phyloP scores from a whole-genome alignment of 345 rosid species.

The Hibiscus mutabilis region DNA sequence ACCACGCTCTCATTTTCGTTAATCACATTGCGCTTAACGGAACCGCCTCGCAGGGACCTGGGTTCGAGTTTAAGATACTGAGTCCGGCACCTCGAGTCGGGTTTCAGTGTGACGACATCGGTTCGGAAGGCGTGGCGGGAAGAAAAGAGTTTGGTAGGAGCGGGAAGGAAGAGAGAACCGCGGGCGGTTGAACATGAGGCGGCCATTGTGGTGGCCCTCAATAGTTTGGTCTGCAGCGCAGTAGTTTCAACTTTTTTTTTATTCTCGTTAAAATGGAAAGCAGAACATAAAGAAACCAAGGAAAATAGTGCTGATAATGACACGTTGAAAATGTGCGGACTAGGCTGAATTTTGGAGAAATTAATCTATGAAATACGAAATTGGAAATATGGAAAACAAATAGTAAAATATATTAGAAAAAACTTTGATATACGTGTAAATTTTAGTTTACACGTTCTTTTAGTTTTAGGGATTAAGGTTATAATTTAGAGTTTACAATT shows the following conservation, averaged over 20 bases:
- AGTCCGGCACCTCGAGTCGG: neutral
- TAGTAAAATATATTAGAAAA: too few species aligned
- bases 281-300: neutral
- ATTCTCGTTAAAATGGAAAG: neutral
- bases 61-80: constrained; percentile 1
- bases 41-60: neutral
- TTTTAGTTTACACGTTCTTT: too few species aligned
- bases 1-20: constrained; percentile 28
- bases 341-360: neutral
- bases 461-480: too few species aligned
- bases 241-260: neutral
- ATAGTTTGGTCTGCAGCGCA: neutral
- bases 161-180: neutral
- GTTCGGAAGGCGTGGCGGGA: neutral
- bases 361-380: too few species aligned
- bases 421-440: too few species aligned
- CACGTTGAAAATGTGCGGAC: neutral
- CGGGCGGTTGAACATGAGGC: constrained; percentile 10
- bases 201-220: neutral
- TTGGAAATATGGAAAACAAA: too few species aligned
- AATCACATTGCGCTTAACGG: constrained; percentile 25
- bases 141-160: neutral
- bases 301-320: neutral
- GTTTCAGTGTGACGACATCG: neutral
- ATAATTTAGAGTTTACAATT: too few species aligned